Conservation (phyloP, 176 grass and related monocot genomes). For the Secale cereale region DNA sequence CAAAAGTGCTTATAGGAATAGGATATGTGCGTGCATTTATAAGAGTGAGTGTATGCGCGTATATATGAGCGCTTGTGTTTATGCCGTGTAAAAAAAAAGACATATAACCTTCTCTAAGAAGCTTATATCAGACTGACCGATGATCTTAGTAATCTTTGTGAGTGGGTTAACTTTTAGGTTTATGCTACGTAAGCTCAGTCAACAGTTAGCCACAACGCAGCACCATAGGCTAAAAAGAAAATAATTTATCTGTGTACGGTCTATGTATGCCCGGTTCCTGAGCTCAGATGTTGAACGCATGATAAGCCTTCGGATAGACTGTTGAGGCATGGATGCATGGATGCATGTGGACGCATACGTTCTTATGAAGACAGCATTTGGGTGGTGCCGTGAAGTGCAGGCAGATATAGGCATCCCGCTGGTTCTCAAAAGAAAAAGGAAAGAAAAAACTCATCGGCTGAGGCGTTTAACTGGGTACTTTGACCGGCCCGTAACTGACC, state of each 20-base stretch:
- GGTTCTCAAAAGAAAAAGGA: too few relatives aligned
- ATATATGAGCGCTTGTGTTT: too few relatives aligned
- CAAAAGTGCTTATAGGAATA: too few relatives aligned
- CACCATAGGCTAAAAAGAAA: not conserved
- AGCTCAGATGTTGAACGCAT: not conserved
- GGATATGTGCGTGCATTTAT: too few relatives aligned
- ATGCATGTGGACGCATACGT: not conserved
- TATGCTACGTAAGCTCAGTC: not conserved
- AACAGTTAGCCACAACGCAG: not conserved
- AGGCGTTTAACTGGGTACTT: not conserved
- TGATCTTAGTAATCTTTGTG: not conserved
- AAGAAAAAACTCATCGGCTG: not conserved
- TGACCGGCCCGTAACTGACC: conserved; percentile 1
- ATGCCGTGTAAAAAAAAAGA: too few relatives aligned
- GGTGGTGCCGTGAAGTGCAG: not conserved
- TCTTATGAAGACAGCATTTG: not conserved
- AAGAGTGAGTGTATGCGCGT: too few relatives aligned
- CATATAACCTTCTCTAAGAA: not conserved
- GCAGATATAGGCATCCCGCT: not conserved
- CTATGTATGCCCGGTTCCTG: not conserved
- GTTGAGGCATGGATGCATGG: not conserved
- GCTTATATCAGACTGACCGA: not conserved
- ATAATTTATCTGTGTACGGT: not conserved
- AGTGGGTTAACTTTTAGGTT: not conserved
- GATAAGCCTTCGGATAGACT: not conserved